These are phyloP conservation scores for Pseudozyma pruni DNA, from an alignment of 1,284 basidiomycete species.

Conservation along the genomic window DNA sequence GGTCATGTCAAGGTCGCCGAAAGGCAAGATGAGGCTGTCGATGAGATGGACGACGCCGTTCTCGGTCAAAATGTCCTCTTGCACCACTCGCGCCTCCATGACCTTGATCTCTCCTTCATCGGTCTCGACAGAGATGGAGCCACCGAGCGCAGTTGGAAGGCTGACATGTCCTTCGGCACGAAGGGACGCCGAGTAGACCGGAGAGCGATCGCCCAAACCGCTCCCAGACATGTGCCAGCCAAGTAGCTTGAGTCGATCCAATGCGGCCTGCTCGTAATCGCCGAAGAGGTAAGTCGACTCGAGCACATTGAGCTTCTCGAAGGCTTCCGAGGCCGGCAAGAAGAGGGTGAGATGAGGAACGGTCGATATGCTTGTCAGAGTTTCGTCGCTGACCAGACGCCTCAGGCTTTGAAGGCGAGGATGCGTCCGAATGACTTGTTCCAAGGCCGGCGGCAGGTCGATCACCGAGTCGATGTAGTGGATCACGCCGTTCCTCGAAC, in stretches of 20 bases:
- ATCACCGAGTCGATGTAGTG: slow-evolving; percentile 81
- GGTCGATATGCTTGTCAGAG: slow-evolving; percentile 49
- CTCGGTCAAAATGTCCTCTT: slow-evolving; percentile 62
- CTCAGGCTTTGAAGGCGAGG: slow-evolving; percentile 61
- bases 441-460: slow-evolving; percentile 78
- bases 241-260: slow-evolving; percentile 61
- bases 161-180: slow-evolving; percentile 18
- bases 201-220: slow-evolving; percentile 53
- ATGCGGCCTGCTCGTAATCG: slow-evolving; percentile 39
- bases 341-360: slow-evolving; percentile 84
- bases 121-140: slow-evolving; percentile 40
- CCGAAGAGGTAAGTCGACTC: slow-evolving; percentile 58
- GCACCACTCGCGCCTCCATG: slow-evolving; percentile 42
- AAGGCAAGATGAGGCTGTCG: slow-evolving; percentile 82
- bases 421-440: slow-evolving; percentile 54
- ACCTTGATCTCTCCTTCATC: slow-evolving; percentile 33
- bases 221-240: slow-evolving; percentile 63
- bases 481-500: slow-evolving; percentile 76
- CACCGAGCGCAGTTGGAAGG: slow-evolving; percentile 60
- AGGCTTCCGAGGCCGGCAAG: slow-evolving; percentile 85
- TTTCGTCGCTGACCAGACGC: slow-evolving; percentile 64
- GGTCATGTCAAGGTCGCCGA: slow-evolving; percentile 80
- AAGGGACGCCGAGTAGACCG: slow-evolving; percentile 50
- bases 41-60: slow-evolving; percentile 84
- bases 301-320: slow-evolving; percentile 69